Evolutionary conservation across 805 yeast species (phyloP), one percentile per base, ranked within the genome.

Genomic region (Pichia rugopelliculosa): DNA sequence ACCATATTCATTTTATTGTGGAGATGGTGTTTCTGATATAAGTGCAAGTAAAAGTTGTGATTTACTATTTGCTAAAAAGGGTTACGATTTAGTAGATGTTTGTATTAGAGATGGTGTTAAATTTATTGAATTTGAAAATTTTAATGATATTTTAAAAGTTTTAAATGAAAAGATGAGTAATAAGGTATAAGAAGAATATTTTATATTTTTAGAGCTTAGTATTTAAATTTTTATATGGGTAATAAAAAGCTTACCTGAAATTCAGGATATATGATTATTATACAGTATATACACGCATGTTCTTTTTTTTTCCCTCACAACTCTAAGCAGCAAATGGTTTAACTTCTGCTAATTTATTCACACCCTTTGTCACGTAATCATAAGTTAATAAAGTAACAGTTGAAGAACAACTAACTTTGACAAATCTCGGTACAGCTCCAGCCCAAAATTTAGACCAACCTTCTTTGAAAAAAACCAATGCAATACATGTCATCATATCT

Each of bases 21-120:
- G 99, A 50, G 99, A 93, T 65, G 99, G 99, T 54, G 96, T 93
- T 27, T 83, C 95, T 41, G 99, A 93, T 66, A 72, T 93, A 56
- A 79, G 88, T 49, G 99, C 99, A 22, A 97, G 98, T 22, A 83
- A 85, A 61, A 96, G 93, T 66, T 89, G 99, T 37, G 91, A 93
- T 65, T 72, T 91, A 56, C 70, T 93, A 55, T 93, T 91, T 67
- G 99, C 99, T 41, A 91, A 89, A 70, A 79, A 80, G 54, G 99
- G 97, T 43, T 80, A 84, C 59, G 98, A 93, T 62, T 75, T 93
- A 57, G 84, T 91, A 56, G 82, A 81, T 36, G 91, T 80, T 70
- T 93, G 98, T 69, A 75, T 75, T 56, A 71, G 82, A 41, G 91
- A 89, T 63, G 71, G 76, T 33, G 85, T 93, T 54, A 95, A 96